phyloP scores from a whole-genome alignment of 139 green algal species.

The Pleodorina starrii region DNA sequence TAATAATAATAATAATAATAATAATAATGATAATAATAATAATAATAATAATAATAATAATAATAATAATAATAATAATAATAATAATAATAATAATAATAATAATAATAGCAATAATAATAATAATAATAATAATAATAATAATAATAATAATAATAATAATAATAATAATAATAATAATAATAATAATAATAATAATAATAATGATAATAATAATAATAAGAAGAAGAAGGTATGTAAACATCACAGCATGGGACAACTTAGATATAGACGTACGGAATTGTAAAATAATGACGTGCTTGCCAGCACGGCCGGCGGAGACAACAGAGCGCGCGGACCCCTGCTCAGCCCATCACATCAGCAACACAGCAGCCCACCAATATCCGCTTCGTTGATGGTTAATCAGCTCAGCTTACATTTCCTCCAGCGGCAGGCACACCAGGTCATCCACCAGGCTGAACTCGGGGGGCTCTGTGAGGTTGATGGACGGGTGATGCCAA shows the following conservation, averaged over 20 bases:
- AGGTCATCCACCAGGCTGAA: conserved; percentile 35
- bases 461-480: neutral
- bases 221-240: too few species aligned
- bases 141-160: neutral
- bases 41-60: neutral
- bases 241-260: too few species aligned
- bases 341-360: too few species aligned
- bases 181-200: neutral
- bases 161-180: neutral
- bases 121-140: neutral
- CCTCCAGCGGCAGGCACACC: conserved; percentile 36
- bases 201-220: neutral
- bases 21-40: neutral
- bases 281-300: too few species aligned
- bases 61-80: neutral
- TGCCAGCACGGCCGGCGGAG: too few species aligned
- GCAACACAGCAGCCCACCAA: too few species aligned
- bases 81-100: neutral
- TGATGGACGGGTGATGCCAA: conserved; percentile 12
- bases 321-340: too few species aligned
- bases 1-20: neutral
- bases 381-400: too few species aligned
- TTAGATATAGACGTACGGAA: too few species aligned
- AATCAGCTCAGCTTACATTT: conserved; percentile 23
- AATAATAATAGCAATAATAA: neutral